These are phyloP conservation scores for Oldenlandia corymbosa DNA, from an alignment of 257 asterid genomes.

Conservation along the genomic window DNA sequence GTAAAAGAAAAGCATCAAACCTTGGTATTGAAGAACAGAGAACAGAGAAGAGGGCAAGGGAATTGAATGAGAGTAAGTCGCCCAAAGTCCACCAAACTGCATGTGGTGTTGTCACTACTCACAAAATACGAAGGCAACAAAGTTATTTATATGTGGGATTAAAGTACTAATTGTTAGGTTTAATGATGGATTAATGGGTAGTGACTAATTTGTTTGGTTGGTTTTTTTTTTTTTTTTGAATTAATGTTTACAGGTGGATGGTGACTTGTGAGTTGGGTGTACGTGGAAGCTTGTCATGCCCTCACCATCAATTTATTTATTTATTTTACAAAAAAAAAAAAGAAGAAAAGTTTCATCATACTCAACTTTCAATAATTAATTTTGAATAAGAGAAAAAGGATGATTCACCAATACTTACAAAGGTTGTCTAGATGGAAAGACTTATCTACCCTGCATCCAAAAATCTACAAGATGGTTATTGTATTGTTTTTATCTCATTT, in stretches of 20 bases:
- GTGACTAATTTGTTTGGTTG: too few species aligned
- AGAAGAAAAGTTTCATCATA: too few species aligned
- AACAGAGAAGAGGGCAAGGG: background rate
- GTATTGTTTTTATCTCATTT: too few species aligned
- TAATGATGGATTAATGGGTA: background rate
- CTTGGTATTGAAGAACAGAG: conserved; percentile 1
- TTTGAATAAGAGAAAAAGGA: too few species aligned
- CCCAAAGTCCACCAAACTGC: conserved; percentile 15
- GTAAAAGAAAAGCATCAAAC: background rate
- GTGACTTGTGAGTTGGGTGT: background rate
- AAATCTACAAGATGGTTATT: too few species aligned
- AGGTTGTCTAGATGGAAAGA: too few species aligned
- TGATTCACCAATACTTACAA: too few species aligned
- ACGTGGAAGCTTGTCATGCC: conserved; percentile 5
- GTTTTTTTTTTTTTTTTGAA: too few species aligned
- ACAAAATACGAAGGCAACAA: background rate
- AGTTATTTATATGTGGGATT: background rate
- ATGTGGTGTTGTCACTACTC: conserved; percentile 19
- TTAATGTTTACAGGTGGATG: background rate
- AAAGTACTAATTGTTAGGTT: background rate
- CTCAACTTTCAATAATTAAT: too few species aligned
- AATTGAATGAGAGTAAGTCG: conserved; percentile 2
- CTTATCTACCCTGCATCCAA: too few species aligned
- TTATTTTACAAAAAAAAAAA: too few species aligned
- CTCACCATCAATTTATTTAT: too few species aligned